A percentile compares a stretch with the other conserved stretches of the same genome.
Conservation (phyloP, 2,329 filamentous ascomycete species). For the Thelonectria blattea region DNA sequence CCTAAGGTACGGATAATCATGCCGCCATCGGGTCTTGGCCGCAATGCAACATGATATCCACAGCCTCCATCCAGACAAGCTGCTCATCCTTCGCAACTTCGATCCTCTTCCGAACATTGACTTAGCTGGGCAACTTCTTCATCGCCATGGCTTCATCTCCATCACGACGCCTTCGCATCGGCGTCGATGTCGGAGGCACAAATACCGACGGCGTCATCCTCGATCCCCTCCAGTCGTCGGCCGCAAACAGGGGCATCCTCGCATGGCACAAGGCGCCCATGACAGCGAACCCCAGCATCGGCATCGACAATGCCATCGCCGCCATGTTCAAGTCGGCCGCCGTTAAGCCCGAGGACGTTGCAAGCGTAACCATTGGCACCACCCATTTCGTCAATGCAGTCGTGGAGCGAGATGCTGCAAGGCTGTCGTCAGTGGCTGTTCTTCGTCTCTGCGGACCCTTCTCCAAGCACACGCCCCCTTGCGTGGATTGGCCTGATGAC, state of each 20-base stretch:
- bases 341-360: slow-evolving; percentile 46
- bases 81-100: neutral
- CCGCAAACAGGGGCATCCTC: slow-evolving; percentile 50
- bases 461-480: slow-evolving; percentile 56
- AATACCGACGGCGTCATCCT: slow-evolving; percentile 61
- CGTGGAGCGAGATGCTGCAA: slow-evolving; percentile 56
- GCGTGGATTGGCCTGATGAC: slow-evolving; percentile 59
- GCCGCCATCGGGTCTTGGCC: neutral
- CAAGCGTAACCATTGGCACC: slow-evolving; percentile 59
- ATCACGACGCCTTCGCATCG: slow-evolving; percentile 46
- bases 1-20: neutral
- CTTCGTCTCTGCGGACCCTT: slow-evolving; percentile 61
- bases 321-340: slow-evolving; percentile 48
- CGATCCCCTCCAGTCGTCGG: slow-evolving; percentile 47
- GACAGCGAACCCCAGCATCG: slow-evolving; percentile 10
- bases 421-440: slow-evolving; percentile 58
- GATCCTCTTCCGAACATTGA: neutral
- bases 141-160: no score
- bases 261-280: slow-evolving; percentile 47
- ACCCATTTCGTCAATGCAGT: slow-evolving; percentile 67
- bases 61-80: neutral
- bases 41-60: neutral
- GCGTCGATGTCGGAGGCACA: slow-evolving; percentile 57
- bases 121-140: no score
- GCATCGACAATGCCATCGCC: slow-evolving; percentile 43